These are phyloP conservation scores for Eucalyptus polyanthemos DNA, from an alignment of 345 rosid species.

Conservation along the genomic window DNA sequence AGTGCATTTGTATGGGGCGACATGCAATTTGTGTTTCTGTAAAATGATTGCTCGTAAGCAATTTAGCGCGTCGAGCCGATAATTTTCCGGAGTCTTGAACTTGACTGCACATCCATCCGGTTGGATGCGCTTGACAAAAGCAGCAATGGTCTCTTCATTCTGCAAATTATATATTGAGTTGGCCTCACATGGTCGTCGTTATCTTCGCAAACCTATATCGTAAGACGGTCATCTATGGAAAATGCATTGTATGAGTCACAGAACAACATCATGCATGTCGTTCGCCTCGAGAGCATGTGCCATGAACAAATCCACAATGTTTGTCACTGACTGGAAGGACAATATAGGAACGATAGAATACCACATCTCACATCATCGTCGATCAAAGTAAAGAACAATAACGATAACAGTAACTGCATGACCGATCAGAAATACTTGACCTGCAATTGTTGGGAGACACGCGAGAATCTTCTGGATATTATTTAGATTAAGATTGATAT, in stretches of 20 bases:
- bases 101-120: background rate
- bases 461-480: too few relatives aligned
- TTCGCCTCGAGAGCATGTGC: background rate
- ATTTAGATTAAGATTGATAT: too few relatives aligned
- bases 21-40: background rate
- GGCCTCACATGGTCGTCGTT: background rate
- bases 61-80: background rate
- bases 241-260: background rate
- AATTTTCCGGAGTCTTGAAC: background rate
- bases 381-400: too few relatives aligned
- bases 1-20: background rate
- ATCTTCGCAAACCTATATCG: background rate
- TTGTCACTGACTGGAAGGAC: background rate
- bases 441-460: too few relatives aligned
- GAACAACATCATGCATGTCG: rapidly evolving
- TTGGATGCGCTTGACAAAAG: background rate
- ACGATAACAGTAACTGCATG: background rate
- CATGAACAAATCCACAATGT: background rate
- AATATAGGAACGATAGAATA: rapidly evolving
- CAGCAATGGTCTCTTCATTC: background rate
- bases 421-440: background rate
- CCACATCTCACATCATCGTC: too few relatives aligned
- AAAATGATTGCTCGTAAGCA: background rate
- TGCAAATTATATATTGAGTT: background rate
- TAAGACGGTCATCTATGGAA: background rate